phyloP scores from a whole-genome alignment of 305 asterid genomes.

The Rubia peregrina region DNA sequence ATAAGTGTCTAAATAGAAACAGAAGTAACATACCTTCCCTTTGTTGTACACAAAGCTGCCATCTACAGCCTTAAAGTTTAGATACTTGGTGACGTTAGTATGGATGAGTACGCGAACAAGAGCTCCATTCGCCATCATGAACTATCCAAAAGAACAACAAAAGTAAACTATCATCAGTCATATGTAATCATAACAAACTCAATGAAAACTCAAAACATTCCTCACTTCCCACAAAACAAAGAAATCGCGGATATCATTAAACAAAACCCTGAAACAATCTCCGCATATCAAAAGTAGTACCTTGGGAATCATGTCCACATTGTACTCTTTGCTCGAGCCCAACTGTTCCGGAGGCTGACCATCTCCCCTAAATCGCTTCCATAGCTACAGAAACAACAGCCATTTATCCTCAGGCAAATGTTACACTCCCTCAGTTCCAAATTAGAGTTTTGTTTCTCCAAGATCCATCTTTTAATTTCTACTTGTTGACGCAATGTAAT shows the following conservation, averaged over 20 bases:
- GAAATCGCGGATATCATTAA: background rate
- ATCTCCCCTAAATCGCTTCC: slow-evolving; percentile 85
- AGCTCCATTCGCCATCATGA: slow-evolving; percentile 94
- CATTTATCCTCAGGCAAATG: background rate
- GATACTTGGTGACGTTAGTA: slow-evolving; percentile 84
- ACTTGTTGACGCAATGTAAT: no score
- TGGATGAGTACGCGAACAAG: slow-evolving; percentile 89
- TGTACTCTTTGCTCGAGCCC: slow-evolving; percentile 88
- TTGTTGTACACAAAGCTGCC: slow-evolving; percentile 94
- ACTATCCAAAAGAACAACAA: slow-evolving; percentile 32
- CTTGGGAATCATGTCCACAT: slow-evolving; percentile 95
- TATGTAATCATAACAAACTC: background rate
- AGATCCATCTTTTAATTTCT: no score
- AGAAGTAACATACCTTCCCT: slow-evolving; percentile 55
- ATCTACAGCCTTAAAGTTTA: slow-evolving; percentile 94
- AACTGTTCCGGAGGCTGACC: slow-evolving; percentile 57
- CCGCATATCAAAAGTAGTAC: slow-evolving; percentile 22
- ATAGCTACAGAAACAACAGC: slow-evolving; percentile 37
- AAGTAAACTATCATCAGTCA: slow-evolving; percentile 3
- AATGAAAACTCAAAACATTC: background rate
- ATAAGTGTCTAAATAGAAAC: background rate
- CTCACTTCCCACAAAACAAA: background rate
- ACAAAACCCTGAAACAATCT: background rate
- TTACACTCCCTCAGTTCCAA: background rate
- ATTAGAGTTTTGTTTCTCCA: no score